These are phyloP conservation scores for Cladosporium sp. DNA, from an alignment of 2,329 filamentous ascomycete genomes.

Conservation along the genomic window DNA sequence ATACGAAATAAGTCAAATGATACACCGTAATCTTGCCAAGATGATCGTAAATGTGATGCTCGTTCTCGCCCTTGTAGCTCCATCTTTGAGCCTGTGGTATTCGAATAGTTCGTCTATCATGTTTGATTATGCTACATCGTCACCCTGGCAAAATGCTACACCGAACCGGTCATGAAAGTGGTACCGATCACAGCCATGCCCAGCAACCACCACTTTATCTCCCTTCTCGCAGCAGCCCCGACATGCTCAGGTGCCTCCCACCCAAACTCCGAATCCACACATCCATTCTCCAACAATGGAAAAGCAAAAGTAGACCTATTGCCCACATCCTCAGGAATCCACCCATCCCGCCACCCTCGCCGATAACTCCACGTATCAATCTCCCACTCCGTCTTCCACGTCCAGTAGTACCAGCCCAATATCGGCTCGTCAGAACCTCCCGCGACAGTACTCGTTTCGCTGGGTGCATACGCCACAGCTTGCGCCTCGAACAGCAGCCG, in stretches of 20 bases:
- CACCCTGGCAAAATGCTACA: not conserved
- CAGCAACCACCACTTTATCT: not conserved
- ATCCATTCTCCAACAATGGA: conserved; percentile 13
- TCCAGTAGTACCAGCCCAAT: conserved; percentile 23
- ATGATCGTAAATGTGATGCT: too few species aligned
- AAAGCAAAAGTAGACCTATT: conserved; percentile 19
- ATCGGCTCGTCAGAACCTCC: conserved; percentile 1
- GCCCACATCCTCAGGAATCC: conserved; percentile 20
- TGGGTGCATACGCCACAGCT: conserved; percentile 18
- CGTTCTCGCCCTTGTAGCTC: too few species aligned
- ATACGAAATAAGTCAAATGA: not conserved
- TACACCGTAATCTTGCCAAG: too few species aligned
- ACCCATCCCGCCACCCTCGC: conserved; percentile 16
- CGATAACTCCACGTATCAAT: conserved; percentile 23
- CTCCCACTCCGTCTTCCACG: conserved; percentile 25
- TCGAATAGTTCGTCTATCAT: not conserved
- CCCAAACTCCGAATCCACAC: conserved; percentile 7
- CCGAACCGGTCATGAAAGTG: not conserved
- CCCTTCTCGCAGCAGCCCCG: not conserved
- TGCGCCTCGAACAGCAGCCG: conserved; percentile 22
- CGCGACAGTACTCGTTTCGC: not conserved
- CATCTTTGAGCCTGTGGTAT: too few species aligned
- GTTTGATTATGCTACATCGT: not conserved
- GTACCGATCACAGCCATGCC: not conserved
- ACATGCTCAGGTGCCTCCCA: conserved; percentile 4